These are phyloP conservation scores for Adansonia digitata DNA, from an alignment of 345 rosid genomes.

Conservation along the genomic window DNA sequence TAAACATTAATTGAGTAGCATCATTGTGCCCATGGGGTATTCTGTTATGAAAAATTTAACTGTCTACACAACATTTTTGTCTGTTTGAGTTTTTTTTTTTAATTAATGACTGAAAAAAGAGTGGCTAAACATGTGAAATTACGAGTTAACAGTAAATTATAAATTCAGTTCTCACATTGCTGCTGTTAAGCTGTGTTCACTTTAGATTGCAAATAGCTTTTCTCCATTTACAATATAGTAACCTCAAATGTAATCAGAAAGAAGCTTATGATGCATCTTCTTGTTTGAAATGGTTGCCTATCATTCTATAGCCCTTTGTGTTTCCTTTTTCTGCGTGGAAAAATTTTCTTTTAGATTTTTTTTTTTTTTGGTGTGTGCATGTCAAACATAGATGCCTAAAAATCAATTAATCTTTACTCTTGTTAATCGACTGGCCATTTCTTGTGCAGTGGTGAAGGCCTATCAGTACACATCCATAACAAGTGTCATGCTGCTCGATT, in stretches of 20 bases:
- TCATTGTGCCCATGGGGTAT: not conserved
- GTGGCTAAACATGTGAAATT: not conserved
- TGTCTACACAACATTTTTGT: not conserved
- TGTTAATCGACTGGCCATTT: slow-evolving; percentile 13
- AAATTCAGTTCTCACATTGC: not conserved
- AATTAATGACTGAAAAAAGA: not conserved
- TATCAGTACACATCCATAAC: slow-evolving; percentile 83
- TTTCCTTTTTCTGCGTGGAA: not conserved
- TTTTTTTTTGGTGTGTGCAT: too few relatives aligned
- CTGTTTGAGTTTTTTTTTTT: not conserved
- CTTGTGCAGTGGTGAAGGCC: slow-evolving; percentile 79
- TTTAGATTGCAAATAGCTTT: not conserved
- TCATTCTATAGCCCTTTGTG: not conserved
- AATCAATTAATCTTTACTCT: slow-evolving; percentile 5
- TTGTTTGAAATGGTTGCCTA: not conserved
- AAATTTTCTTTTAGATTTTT: not conserved
- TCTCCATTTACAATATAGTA: not conserved
- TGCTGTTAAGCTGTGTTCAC: not conserved
- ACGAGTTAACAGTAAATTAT: not conserved
- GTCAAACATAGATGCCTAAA: not conserved
- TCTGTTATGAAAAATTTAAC: not conserved
- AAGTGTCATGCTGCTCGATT: slow-evolving; percentile 91
- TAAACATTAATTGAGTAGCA: not conserved
- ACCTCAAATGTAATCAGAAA: not conserved
- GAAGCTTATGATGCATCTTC: not conserved